phyloP scores from a whole-genome alignment of 495 filamentous ascomycete species.

The Aspergillus sparsus region DNA sequence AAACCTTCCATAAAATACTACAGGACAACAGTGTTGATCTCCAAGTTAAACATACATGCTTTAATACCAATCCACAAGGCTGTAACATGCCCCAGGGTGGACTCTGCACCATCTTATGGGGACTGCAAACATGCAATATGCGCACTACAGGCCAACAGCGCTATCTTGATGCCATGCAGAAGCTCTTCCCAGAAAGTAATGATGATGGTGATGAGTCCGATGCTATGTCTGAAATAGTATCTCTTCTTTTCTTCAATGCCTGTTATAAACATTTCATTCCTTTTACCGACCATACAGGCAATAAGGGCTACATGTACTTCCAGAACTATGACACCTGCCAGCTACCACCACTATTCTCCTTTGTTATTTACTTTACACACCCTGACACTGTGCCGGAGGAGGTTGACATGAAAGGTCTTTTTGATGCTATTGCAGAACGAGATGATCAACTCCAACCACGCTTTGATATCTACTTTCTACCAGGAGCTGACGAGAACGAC shows the following conservation, averaged over 20 bases:
- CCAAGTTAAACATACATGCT: neutral
- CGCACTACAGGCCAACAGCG: neutral
- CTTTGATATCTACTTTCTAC: conserved; percentile 15
- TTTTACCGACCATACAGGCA: neutral
- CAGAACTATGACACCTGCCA: neutral
- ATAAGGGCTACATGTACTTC: neutral
- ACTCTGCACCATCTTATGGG: neutral
- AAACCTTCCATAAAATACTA: too few species aligned
- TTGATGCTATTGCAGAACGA: neutral
- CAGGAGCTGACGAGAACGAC: neutral
- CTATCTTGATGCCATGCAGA: neutral
- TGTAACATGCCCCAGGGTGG: neutral
- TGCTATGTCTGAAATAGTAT: too few species aligned
- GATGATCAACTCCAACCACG: neutral
- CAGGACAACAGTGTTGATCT: too few species aligned
- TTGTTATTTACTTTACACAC: conserved; percentile 17
- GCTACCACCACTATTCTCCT: conserved; percentile 12
- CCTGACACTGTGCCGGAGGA: neutral
- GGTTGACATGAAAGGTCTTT: neutral
- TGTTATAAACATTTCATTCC: neutral
- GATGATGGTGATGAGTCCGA: too few species aligned
- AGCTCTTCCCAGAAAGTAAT: neutral
- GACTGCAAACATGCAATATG: neutral
- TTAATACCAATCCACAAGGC: neutral
- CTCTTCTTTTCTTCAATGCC: too few species aligned